Evolutionary conservation across 345 rosid genomes (phyloP), one percentile per base, ranked within the genome.

Genomic region (Excoecaria agallocha): DNA sequence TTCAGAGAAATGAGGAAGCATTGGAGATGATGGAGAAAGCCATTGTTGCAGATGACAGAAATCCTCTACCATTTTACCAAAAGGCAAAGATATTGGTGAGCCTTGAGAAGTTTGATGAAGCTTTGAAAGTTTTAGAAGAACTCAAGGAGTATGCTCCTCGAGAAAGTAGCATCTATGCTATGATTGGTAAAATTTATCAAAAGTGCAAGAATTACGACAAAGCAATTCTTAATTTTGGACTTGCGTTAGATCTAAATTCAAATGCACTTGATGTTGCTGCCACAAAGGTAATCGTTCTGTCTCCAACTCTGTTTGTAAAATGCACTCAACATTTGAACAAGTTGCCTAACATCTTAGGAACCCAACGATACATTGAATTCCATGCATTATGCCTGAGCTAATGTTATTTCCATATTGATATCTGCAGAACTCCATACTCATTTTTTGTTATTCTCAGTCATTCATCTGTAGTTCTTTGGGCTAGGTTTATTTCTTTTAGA

Each of bases 1-100:
- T 64, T 66, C 85, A 94, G 98, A 94, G 92, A 83, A 89, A 89
- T 72, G 90, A 87, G 68, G 97, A 92, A 85, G 98, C 94, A 76
- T 59, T 94, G 74, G 90, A 85, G 85, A 85, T 92, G 85, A 91
- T 94, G 98, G 96, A 94, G 84, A 84, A 78, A 74, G 97, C 98
- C 20, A 88, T 94, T 79, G 65, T 86, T 76, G 94, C 98, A 5
- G 98, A 94, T 73, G 84, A 85, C 77, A 94, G 89, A 74, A 94
- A 91, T 70, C 98, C 98, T 73, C 95, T 92, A 80, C 98, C 98
- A 22, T 89, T 91, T 93, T 95, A 95, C 78, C 91, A 94, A 80
- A 93, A 95, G 87, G 98, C 98, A 54, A 89, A 85, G 75, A 87
- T 93, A 55, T 90, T 93, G 11, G 84, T 89, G 71, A 84, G 89